Conservation (phyloP, 306 rosid genomes). For the Pyrus betulifolia region DNA sequence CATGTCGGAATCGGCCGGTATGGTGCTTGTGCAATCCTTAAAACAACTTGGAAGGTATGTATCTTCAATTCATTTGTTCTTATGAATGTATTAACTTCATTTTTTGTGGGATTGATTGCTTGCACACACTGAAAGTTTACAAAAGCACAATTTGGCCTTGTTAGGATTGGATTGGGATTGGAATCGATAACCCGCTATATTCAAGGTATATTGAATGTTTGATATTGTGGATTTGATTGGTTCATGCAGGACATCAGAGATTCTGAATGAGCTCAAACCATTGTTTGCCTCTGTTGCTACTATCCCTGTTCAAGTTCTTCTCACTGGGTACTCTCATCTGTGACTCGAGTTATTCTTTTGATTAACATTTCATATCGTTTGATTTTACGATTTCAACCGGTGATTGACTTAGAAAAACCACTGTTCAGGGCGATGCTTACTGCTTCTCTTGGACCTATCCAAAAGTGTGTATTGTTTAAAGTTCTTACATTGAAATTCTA, state of each 20-base stretch:
- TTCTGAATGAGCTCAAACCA: constrained; percentile 46
- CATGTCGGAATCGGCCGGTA: constrained; percentile 56
- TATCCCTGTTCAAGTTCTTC: constrained; percentile 56
- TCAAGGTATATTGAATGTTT: too few relatives aligned
- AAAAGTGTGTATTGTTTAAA: neutral
- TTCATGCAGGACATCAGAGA: constrained; percentile 49
- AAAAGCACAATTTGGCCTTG: neutral
- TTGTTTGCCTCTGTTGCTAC: constrained; percentile 33
- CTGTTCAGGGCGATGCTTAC: neutral
- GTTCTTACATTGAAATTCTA: neutral
- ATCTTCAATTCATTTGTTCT: neutral
- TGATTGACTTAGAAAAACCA: neutral
- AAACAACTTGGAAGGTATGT: constrained; percentile 48
- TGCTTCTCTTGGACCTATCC: neutral
- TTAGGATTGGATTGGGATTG: too few relatives aligned
- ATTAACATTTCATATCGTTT: neutral
- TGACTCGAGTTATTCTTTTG: neutral
- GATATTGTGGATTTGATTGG: neutral
- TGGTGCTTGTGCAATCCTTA: constrained; percentile 73
- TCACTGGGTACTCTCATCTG: constrained; percentile 45
- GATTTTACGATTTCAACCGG: neutral
- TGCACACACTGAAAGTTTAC: neutral
- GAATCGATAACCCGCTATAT: neutral
- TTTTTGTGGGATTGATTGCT: neutral
- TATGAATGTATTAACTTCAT: neutral